Evolutionary conservation across 768 basidiomycete species (phyloP).

Genomic region (Hericium rajendrae): DNA sequence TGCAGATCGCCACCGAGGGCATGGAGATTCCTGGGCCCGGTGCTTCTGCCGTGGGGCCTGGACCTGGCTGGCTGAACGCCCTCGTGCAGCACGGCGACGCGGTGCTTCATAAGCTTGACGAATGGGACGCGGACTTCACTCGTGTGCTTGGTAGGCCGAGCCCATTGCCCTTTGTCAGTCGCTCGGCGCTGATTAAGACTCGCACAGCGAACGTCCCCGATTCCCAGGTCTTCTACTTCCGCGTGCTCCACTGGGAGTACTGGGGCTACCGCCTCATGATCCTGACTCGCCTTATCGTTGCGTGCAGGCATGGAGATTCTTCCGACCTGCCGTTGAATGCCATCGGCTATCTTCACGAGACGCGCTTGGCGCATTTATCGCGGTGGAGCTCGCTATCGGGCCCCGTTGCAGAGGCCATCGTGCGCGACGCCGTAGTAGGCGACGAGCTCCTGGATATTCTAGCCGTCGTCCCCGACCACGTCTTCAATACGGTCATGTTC

Average conservation of each 20-base stretch:
- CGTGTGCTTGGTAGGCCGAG: background rate
- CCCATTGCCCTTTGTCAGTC: background rate
- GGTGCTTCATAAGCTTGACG: background rate
- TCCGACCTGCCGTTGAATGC: background rate
- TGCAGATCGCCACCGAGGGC: background rate
- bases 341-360: background rate
- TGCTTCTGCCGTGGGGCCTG: background rate
- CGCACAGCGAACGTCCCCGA: background rate
- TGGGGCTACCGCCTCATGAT: background rate
- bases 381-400: background rate
- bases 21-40: background rate
- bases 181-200: background rate
- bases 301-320: background rate
- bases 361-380: background rate
- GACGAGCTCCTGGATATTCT: background rate
- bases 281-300: background rate
- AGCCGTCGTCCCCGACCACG: background rate
- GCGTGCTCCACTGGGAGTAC: background rate
- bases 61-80: background rate
- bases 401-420: background rate
- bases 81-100: background rate
- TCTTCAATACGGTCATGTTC: background rate
- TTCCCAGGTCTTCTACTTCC: background rate
- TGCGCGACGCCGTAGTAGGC: background rate
- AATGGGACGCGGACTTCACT: background rate